phyloP scores from a whole-genome alignment of 805 yeast genomes.

The Candida berthetii region DNA sequence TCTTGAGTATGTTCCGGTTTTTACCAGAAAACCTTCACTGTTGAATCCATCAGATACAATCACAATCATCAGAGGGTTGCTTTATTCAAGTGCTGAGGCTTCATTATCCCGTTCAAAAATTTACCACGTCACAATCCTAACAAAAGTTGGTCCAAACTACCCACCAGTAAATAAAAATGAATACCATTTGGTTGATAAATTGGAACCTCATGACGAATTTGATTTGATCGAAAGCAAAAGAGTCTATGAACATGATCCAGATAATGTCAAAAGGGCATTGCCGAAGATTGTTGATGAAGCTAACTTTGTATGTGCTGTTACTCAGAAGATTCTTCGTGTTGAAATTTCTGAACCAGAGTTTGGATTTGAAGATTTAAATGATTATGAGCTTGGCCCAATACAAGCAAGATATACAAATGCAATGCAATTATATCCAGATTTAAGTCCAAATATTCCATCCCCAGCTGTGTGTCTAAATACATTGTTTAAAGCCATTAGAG shows the following conservation, averaged over 20 bases:
- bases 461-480: conserved; percentile 55
- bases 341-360: conserved; percentile 50
- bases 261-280: conserved; percentile 10
- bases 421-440: conserved; percentile 17
- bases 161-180: conserved; percentile 21
- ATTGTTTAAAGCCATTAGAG: conserved; percentile 55
- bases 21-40: conserved; percentile 10
- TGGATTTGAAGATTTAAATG: conserved; percentile 34
- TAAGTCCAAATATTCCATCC: conserved; percentile 35
- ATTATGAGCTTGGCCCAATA: conserved; percentile 44
- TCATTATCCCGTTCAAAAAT: conserved; percentile 15
- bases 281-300: conserved; percentile 39
- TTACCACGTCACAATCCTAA: conserved; percentile 28
- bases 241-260: conserved; percentile 12
- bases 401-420: conserved; percentile 41
- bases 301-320: conserved; percentile 36
- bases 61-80: conserved; percentile 19
- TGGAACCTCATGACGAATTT: conserved; percentile 20
- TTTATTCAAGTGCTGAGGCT: conserved; percentile 20
- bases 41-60: conserved; percentile 14
- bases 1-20: conserved; percentile 19
- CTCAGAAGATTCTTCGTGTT: conserved; percentile 43
- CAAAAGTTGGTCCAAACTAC: conserved; percentile 10
- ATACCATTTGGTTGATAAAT: conserved; percentile 22
- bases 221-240: conserved; percentile 23